Base-by-base conservation (phyloP, 495 filamentous ascomycete species). In the Immersiella caudata region DNA sequence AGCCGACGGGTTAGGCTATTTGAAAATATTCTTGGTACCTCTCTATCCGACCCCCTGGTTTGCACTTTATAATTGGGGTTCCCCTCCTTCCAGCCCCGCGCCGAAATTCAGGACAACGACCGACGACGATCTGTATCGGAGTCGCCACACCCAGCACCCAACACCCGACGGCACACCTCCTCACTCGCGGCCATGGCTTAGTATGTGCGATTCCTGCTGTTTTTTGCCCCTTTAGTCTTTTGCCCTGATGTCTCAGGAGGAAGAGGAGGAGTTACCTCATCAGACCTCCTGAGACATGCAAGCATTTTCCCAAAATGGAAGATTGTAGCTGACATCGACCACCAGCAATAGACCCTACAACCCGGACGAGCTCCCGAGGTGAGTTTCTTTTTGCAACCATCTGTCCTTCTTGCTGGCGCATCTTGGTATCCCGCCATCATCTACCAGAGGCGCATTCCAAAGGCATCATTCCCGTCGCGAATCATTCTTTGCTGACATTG, bases 301-400 rank as follows among this genome's bases (percentile, higher is more conserved):
- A n/a, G n/a, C n/a, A n/a, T n/a, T n/a, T n/a, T n/a, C n/a, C n/a
- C n/a, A n/a, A n/a, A n/a, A n/a, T n/a, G n/a, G n/a, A n/a, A n/a
- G n/a, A n/a, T n/a, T n/a, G n/a, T n/a, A n/a, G n/a, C n/a, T n/a
- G n/a, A n/a, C n/a, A n/a, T n/a, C n/a, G n/a, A n/a, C n/a, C n/a
- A n/a, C n/a, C n/a, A n/a, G n/a, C 85, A 97, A 96, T 77, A 87
- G 89, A 73, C 85, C 87, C 51, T 93, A 91, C 80, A 97, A 99
- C 74, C 94, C 94, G n/a, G 96, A 99, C 82, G 92, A 93, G 79
- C 88, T 99, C 67, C 95, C 95, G 78, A 93, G 93, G 90, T 96
- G 83, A 87, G 93, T 88, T 22, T 20, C 40, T 59, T 14, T 40
- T 22, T 36, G n/a, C 46, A 9, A 2, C 25, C 46, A 22, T 49